A percentile compares a stretch with the other conserved stretches of the same genome.
phyloP scores from a whole-genome alignment of 1,284 basidiomycete species.

The Rhodofomes roseus region DNA sequence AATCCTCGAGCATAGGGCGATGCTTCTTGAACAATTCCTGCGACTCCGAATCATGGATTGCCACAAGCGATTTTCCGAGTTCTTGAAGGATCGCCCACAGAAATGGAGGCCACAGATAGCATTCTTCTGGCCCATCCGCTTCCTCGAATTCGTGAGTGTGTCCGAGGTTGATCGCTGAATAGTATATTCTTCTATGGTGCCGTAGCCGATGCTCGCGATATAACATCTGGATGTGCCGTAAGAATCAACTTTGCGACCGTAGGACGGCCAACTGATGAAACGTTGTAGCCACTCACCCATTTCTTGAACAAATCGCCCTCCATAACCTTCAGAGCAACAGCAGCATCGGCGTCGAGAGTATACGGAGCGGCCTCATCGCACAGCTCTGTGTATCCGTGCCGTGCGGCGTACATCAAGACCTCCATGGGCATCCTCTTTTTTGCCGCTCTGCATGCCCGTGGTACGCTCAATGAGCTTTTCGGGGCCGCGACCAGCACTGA shows the following conservation, averaged over 20 bases:
- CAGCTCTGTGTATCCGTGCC: not conserved
- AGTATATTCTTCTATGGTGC: not conserved
- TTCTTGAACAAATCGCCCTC: not conserved
- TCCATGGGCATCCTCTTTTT: not conserved
- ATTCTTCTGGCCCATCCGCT: not conserved
- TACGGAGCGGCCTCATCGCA: not conserved
- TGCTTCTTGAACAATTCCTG: not conserved
- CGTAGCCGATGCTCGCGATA: not conserved
- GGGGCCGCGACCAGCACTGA: too few relatives aligned
- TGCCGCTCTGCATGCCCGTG: not conserved
- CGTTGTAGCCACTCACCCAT: not conserved
- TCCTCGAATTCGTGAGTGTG: not conserved
- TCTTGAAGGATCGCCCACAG: not conserved
- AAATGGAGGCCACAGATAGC: not conserved
- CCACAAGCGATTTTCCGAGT: not conserved
- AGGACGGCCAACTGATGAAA: not conserved
- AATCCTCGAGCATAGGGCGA: not conserved
- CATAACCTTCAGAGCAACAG: not conserved
- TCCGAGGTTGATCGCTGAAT: not conserved
- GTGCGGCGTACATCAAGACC: constrained; percentile 1
- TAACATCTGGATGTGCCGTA: not conserved
- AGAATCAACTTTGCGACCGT: not conserved
- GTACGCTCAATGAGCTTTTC: not conserved
- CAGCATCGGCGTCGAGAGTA: not conserved
- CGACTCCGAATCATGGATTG: not conserved